Conservation (phyloP, 352 stramenopile genomes). For the Poterioochromonas sp. region DNA sequence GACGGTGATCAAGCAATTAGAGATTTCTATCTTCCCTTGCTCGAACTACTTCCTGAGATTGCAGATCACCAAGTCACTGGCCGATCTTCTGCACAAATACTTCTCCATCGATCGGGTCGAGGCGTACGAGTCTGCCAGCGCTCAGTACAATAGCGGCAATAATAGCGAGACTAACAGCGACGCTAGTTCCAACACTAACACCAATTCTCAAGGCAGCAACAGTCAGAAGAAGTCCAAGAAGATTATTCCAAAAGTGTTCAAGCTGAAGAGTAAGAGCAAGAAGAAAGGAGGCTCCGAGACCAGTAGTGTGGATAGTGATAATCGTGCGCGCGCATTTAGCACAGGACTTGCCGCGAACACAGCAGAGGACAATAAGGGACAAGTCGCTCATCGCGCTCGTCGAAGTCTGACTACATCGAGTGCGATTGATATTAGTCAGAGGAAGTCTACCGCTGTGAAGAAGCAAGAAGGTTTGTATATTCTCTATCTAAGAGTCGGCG, state of each 20-base stretch:
- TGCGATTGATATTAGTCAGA: no score
- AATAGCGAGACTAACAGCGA: constrained; percentile 11
- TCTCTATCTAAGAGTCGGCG: not conserved
- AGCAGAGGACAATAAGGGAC: no score
- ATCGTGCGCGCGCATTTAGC: constrained; percentile 7
- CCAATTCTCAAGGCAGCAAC: constrained; percentile 5
- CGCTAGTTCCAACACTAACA: constrained; percentile 3
- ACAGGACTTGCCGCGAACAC: no score
- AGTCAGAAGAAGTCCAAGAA: constrained; percentile 13
- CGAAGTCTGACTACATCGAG: no score
- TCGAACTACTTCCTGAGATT: not conserved
- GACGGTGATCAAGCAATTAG: constrained; percentile 2
- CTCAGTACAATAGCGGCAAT: constrained; percentile 11
- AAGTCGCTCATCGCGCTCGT: not conserved
- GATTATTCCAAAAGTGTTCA: constrained; percentile 15
- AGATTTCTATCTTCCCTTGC: constrained; percentile 30
- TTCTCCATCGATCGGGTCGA: constrained; percentile 23
- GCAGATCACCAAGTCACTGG: constrained; percentile 21
- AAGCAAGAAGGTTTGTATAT: constrained; percentile 13
- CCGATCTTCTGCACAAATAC: constrained; percentile 31
- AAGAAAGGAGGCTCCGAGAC: constrained; percentile 8
- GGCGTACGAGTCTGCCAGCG: constrained; percentile 4
- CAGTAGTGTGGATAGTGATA: constrained; percentile 13
- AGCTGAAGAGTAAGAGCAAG: constrained; percentile 11
- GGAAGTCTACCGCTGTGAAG: no score